A percentile compares a stretch with the other conserved stretches of the same genome.
phyloP scores from a whole-genome alignment of 768 basidiomycete genomes.

The Mycena kentingensis region DNA sequence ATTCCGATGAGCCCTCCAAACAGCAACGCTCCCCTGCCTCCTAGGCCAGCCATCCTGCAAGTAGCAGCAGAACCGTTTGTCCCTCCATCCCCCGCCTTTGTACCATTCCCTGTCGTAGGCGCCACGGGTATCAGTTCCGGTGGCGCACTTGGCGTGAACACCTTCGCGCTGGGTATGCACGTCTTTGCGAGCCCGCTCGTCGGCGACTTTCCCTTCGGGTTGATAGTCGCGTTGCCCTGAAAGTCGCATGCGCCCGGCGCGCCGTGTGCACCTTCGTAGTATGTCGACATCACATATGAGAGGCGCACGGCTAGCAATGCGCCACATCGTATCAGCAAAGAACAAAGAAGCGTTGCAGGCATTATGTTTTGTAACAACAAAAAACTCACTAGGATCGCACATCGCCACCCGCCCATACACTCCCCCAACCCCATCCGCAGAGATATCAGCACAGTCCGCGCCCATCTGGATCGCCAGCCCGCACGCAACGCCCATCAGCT shows the following conservation, averaged over 20 bases:
- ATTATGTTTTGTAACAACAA: neutral
- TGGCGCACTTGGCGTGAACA: conserved; percentile 19
- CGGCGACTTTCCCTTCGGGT: neutral
- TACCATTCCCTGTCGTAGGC: neutral
- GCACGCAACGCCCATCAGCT: conserved; percentile 70
- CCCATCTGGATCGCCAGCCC: conserved; percentile 67
- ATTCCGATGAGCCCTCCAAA: too few species aligned
- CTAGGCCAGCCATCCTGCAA: too few species aligned
- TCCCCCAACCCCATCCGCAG: conserved; percentile 71
- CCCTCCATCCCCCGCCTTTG: neutral
- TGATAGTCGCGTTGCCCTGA: conserved; percentile 20
- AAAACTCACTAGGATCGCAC: conserved; percentile 75
- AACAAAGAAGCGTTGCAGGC: neutral
- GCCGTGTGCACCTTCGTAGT: conserved; percentile 15
- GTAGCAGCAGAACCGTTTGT: neutral
- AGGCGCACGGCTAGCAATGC: conserved; percentile 12
- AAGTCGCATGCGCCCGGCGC: conserved; percentile 11
- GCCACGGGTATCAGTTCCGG: conserved; percentile 11
- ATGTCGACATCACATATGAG: conserved; percentile 17
- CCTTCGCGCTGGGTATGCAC: conserved; percentile 12
- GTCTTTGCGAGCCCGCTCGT: neutral
- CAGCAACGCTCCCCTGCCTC: too few species aligned
- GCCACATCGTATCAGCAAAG: neutral
- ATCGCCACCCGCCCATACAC: conserved; percentile 73
- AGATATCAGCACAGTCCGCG: conserved; percentile 67